A percentile compares a stretch with the other conserved stretches of the same genome.
phyloP scores from a whole-genome alignment of 768 basidiomycete genomes.

The Strobilomyces dryophilus region DNA sequence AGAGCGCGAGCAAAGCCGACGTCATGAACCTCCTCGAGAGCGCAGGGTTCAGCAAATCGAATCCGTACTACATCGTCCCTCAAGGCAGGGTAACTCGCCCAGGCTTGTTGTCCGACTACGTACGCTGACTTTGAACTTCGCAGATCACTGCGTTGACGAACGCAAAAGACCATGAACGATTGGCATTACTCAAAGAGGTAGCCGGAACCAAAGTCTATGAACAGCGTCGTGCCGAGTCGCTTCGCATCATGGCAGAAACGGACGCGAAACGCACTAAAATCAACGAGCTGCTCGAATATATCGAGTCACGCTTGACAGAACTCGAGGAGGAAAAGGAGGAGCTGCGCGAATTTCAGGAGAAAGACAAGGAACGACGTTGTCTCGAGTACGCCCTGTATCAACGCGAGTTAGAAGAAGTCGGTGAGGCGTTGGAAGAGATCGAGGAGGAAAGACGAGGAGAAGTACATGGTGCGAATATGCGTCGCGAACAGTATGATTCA shows the following conservation, averaged over 20 bases:
- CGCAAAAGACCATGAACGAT: conserved; percentile 91
- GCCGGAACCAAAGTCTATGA: conserved; percentile 99
- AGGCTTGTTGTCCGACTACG: neutral
- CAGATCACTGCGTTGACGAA: conserved; percentile 96
- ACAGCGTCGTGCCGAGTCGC: conserved; percentile 83
- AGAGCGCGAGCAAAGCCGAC: conserved; percentile 92
- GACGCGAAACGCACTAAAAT: conserved; percentile 92
- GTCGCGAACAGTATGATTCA: conserved; percentile 76
- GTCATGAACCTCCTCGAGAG: conserved; percentile 96
- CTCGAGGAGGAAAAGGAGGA: conserved; percentile 99
- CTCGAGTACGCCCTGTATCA: conserved; percentile 94
- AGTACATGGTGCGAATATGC: conserved; percentile 77
- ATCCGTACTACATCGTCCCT: conserved; percentile 98
- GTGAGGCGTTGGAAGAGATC: conserved; percentile 79
- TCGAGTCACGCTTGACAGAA: conserved; percentile 84
- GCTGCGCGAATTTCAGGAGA: conserved; percentile 92
- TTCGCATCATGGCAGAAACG: conserved; percentile 97
- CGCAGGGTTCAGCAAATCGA: conserved; percentile 97
- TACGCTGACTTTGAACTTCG: conserved; percentile 3
- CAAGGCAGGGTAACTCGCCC: conserved; percentile 78
- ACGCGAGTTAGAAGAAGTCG: conserved; percentile 86
- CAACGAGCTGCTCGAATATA: conserved; percentile 82
- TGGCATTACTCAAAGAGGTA: conserved; percentile 95
- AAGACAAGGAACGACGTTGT: conserved; percentile 91
- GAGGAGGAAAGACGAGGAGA: conserved; percentile 79